A percentile compares a stretch with the other conserved stretches of the same genome.
phyloP scores from a whole-genome alignment of 768 basidiomycete genomes.

The Gloeostereum incarnatum region DNA sequence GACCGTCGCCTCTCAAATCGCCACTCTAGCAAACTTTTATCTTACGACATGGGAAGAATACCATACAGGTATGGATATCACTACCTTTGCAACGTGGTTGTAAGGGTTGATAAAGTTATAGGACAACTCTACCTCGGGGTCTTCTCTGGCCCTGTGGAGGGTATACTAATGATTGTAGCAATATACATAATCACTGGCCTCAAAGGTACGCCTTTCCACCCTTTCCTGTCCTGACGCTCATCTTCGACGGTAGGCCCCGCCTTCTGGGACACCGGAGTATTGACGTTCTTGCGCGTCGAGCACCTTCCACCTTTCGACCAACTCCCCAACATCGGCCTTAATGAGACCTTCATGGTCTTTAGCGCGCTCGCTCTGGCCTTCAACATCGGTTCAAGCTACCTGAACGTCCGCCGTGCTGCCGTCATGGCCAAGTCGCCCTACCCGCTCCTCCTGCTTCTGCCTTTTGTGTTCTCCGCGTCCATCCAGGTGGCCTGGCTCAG shows the following conservation, averaged over 20 bases:
- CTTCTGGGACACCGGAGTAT: slow-evolving; percentile 72
- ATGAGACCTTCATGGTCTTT: slow-evolving; percentile 85
- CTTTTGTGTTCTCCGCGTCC: slow-evolving; percentile 63
- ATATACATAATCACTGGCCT: slow-evolving; percentile 77
- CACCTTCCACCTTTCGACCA: slow-evolving; percentile 33
- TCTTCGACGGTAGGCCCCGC: slow-evolving; percentile 43
- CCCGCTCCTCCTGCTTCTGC: slow-evolving; percentile 71
- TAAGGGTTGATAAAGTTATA: slow-evolving; percentile 12
- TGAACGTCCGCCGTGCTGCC: slow-evolving; percentile 72
- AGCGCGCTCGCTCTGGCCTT: slow-evolving; percentile 58
- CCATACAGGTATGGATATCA: slow-evolving; percentile 60
- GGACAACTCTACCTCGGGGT: slow-evolving; percentile 86
- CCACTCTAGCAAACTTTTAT: slow-evolving; percentile 72
- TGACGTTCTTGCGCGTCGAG: slow-evolving; percentile 49
- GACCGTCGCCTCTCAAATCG: slow-evolving; percentile 84
- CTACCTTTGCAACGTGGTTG: background rate
- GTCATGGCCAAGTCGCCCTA: slow-evolving; percentile 30
- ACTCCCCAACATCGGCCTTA: slow-evolving; percentile 66
- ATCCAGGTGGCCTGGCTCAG: slow-evolving; percentile 79
- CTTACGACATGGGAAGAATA: slow-evolving; percentile 81
- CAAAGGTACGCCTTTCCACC: slow-evolving; percentile 36
- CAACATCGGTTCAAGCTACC: slow-evolving; percentile 77
- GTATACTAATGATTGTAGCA: slow-evolving; percentile 75
- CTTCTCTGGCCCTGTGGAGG: slow-evolving; percentile 95
- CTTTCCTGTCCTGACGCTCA: background rate